phyloP scores from a whole-genome alignment of 2,329 filamentous ascomycete genomes.

The Xylaria hypoxylon region DNA sequence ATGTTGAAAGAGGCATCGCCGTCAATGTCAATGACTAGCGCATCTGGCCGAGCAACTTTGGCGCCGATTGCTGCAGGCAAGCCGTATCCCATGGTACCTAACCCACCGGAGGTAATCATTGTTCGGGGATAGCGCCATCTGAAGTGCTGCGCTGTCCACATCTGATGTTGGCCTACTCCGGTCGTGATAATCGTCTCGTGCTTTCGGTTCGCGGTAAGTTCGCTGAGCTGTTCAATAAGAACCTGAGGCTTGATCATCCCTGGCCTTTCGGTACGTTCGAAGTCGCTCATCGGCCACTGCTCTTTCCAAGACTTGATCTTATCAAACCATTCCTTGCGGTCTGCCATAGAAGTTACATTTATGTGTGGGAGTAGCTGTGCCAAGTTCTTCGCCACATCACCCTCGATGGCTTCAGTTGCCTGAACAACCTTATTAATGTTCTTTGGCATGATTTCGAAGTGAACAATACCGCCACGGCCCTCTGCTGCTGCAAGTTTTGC shows the following conservation, averaged over 20 bases:
- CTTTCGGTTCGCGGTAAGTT: constrained; percentile 83
- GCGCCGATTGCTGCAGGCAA: constrained; percentile 91
- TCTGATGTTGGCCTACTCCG: constrained; percentile 97
- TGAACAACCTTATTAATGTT: constrained; percentile 99
- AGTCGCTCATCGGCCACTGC: constrained; percentile 86
- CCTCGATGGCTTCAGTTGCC: constrained; percentile 94
- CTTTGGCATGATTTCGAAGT: constrained; percentile 99
- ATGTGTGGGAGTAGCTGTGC: constrained; percentile 62
- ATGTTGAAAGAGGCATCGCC: constrained; percentile 99
- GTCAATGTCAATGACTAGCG: constrained; percentile 94
- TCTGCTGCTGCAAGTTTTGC: constrained; percentile 87
- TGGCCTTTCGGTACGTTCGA: constrained; percentile 86
- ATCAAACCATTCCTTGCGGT: constrained; percentile 86
- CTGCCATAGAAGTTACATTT: constrained; percentile 56
- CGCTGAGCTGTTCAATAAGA: constrained; percentile 89
- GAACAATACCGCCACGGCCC: constrained; percentile 91
- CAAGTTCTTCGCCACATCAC: constrained; percentile 78
- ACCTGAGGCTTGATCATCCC: constrained; percentile 99
- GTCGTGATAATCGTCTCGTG: constrained; percentile 88
- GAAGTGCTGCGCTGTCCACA: constrained; percentile 99
- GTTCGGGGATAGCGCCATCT: constrained; percentile 67
- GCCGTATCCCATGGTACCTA: constrained; percentile 96
- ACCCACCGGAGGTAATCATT: constrained; percentile 96
- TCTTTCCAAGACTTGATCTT: constrained; percentile 90
- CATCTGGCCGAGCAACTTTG: constrained; percentile 67